phyloP scores from a whole-genome alignment of 305 asterid genomes.

The Withania somnifera region DNA sequence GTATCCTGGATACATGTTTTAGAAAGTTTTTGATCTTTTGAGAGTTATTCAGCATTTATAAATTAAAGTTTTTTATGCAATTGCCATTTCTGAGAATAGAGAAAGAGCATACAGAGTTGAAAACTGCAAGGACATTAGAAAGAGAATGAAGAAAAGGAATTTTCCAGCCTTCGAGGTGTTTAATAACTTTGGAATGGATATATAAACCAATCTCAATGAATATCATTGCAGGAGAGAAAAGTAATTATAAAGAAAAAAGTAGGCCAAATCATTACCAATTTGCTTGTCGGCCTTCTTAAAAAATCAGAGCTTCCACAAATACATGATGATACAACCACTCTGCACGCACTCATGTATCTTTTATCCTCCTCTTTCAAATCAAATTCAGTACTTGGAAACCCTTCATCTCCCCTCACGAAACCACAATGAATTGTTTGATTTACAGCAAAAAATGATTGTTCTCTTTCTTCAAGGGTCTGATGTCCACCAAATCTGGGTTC shows the following conservation, averaged over 20 bases:
- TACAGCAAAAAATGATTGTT: slow-evolving; percentile 57
- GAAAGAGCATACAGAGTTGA: neutral
- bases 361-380: slow-evolving; percentile 67
- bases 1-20: neutral
- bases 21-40: neutral
- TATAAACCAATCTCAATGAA: neutral
- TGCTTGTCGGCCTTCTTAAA: slow-evolving; percentile 80
- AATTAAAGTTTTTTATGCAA: neutral
- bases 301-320: slow-evolving; percentile 91
- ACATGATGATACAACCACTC: slow-evolving; percentile 76
- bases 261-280: slow-evolving; percentile 45
- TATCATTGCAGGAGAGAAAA: neutral
- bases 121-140: neutral
- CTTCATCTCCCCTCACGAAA: slow-evolving; percentile 55
- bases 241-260: slow-evolving; percentile 1
- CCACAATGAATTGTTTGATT: slow-evolving; percentile 81
- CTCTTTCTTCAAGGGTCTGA: slow-evolving; percentile 66
- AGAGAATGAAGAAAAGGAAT: neutral
- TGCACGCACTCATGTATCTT: slow-evolving; percentile 52
- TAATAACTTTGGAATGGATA: neutral
- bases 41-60: neutral
- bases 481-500: slow-evolving; percentile 82
- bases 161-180: neutral
- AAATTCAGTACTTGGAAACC: slow-evolving; percentile 60
- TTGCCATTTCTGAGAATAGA: neutral